phyloP scores from a whole-genome alignment of 768 basidiomycete species.

The Cystofilobasidium macerans region DNA sequence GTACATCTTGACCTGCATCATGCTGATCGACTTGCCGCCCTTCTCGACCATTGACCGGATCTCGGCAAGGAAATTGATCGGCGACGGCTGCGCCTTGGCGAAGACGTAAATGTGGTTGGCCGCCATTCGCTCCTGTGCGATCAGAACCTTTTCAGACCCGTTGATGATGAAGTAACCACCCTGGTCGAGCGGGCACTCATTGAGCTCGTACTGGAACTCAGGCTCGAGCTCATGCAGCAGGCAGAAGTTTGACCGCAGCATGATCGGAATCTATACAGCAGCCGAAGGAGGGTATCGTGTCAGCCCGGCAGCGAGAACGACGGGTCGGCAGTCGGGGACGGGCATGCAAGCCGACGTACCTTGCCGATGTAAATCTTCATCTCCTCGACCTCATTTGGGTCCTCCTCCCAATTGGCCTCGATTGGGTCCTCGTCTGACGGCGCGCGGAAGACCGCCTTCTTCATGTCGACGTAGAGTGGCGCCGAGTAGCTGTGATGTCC shows the following conservation, averaged over 20 bases:
- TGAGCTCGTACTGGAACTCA: constrained; percentile 73
- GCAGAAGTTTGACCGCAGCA: constrained; percentile 92
- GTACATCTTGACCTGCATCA: constrained; percentile 96
- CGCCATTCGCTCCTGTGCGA: constrained; percentile 98
- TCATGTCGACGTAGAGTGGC: constrained; percentile 90
- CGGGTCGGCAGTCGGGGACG: background rate
- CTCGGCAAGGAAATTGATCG: constrained; percentile 89
- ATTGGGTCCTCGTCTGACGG: constrained; percentile 60
- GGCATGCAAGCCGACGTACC: constrained; percentile 41
- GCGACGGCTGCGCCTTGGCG: constrained; percentile 91
- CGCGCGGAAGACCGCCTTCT: constrained; percentile 67
- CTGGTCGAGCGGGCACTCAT: constrained; percentile 94
- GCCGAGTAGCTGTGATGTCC: constrained; percentile 60
- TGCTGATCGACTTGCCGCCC: constrained; percentile 93
- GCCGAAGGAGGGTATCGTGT: background rate
- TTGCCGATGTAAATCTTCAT: constrained; percentile 92
- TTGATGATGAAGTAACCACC: constrained; percentile 99
- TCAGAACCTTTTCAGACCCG: constrained; percentile 98
- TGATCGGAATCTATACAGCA: constrained; percentile 72
- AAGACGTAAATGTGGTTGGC: constrained; percentile 99
- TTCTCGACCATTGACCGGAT: constrained; percentile 96
- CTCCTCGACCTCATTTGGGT: constrained; percentile 31
- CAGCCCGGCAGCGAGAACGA: background rate
- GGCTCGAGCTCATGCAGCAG: constrained; percentile 70
- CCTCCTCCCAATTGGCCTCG: constrained; percentile 54